A percentile compares a stretch with the other conserved stretches of the same genome.
phyloP scores from a whole-genome alignment of 2,329 filamentous ascomycete genomes.

The Delphinella strobiligena region DNA sequence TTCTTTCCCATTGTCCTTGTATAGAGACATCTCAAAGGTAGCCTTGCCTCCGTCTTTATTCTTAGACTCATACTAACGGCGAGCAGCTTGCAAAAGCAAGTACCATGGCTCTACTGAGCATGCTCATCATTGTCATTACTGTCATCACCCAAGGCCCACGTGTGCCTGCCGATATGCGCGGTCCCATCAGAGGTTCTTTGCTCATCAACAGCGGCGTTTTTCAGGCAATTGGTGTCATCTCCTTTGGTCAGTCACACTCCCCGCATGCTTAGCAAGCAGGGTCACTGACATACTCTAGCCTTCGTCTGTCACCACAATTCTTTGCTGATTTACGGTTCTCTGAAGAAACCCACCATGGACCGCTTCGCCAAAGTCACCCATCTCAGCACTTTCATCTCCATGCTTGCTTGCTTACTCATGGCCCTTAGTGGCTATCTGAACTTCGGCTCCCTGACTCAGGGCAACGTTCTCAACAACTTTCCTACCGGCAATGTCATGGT shows the following conservation, averaged over 20 bases:
- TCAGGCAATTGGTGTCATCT: conserved; percentile 94
- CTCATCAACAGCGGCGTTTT: conserved; percentile 84
- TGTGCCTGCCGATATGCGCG: conserved; percentile 59
- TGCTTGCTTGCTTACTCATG: conserved; percentile 83
- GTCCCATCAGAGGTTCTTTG: conserved; percentile 56
- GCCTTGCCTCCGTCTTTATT: conserved; percentile 13
- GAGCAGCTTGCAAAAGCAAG: conserved; percentile 84
- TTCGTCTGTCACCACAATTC: conserved; percentile 86
- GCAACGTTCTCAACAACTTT: conserved; percentile 98
- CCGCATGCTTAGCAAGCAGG: neutral
- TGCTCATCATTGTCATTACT: conserved; percentile 79
- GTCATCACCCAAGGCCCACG: conserved; percentile 73
- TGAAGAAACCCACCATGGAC: conserved; percentile 88
- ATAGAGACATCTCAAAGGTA: conserved; percentile 94
- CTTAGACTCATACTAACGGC: conserved; percentile 19
- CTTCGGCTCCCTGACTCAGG: conserved; percentile 82
- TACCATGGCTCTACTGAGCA: conserved; percentile 82
- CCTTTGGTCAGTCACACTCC: conserved; percentile 57
- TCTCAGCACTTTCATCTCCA: conserved; percentile 79
- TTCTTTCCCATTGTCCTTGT: conserved; percentile 84
- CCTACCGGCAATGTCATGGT: conserved; percentile 82
- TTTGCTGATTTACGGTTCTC: conserved; percentile 89
- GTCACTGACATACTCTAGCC: conserved; percentile 33
- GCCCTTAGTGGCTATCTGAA: conserved; percentile 81
- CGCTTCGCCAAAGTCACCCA: conserved; percentile 90